These are phyloP conservation scores for Aspergillus diversus DNA, from an alignment of 495 filamentous ascomycete species.

Conservation along the genomic window DNA sequence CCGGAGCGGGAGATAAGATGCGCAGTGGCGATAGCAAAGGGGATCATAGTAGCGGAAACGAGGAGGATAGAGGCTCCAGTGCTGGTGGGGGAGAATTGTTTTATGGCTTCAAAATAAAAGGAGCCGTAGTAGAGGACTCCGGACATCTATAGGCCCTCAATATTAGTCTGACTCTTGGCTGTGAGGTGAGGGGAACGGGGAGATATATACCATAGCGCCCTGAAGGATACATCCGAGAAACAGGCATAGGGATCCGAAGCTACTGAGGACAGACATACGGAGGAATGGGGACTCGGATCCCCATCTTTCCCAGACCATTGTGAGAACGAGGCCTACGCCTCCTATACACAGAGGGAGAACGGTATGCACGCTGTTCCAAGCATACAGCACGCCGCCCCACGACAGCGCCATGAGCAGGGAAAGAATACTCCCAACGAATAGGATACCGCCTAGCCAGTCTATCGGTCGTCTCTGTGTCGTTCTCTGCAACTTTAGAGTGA, in stretches of 20 bases:
- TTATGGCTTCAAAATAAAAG: constrained; percentile 5
- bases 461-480: not conserved
- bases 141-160: not conserved
- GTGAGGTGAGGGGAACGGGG: not conserved
- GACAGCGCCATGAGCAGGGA: not conserved
- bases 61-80: constrained; percentile 1
- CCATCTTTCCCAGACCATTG: not conserved
- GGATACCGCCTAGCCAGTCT: not conserved
- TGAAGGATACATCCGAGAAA: not conserved
- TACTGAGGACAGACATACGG: not conserved
- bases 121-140: constrained; percentile 1
- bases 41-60: constrained; percentile 1
- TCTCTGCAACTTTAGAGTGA: not conserved
- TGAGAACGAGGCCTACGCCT: not conserved
- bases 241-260: not conserved
- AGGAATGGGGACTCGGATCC: not conserved
- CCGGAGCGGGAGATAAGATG: not conserved
- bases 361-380: not conserved
- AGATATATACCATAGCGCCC: not conserved
- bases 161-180: not conserved
- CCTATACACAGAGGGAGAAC: not conserved
- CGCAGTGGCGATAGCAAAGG: not conserved
- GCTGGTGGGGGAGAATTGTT: not conserved
- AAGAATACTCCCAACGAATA: constrained; percentile 6
- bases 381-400: constrained; percentile 2